phyloP scores from a whole-genome alignment of 441 rosid species.

The Populus hybrid region DNA sequence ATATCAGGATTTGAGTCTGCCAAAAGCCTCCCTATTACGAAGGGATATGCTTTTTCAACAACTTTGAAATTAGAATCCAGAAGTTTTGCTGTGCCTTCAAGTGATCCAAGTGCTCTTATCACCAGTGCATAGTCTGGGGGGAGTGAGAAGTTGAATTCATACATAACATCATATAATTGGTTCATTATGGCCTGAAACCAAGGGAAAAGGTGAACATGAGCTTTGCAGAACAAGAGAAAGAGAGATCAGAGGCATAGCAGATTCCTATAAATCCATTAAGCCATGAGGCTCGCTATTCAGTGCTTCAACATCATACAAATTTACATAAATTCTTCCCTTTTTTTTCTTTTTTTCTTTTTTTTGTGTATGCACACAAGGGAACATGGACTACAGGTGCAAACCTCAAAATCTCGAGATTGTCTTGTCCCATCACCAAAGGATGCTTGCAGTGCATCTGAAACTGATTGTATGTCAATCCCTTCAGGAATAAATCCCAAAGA shows the following conservation, averaged over 20 bases:
- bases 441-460: conserved; percentile 74
- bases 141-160: conserved; percentile 84
- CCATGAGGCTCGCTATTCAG: background rate
- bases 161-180: conserved; percentile 88
- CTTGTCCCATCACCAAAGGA: conserved; percentile 73
- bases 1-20: conserved; percentile 96
- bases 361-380: background rate
- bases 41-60: conserved; percentile 90
- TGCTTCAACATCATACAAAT: background rate
- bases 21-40: conserved; percentile 85
- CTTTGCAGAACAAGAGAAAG: conserved; percentile 8
- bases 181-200: conserved; percentile 76
- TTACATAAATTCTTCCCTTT: background rate
- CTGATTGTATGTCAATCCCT: conserved; percentile 72
- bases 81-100: conserved; percentile 96
- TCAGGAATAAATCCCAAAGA: conserved; percentile 99
- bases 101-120: conserved; percentile 90
- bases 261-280: background rate
- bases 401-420: conserved; percentile 97
- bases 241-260: background rate
- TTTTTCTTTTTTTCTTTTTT: background rate
- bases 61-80: conserved; percentile 95
- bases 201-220: conserved; percentile 13
- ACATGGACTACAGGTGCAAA: conserved; percentile 23
- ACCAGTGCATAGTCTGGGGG: conserved; percentile 99